Evolutionary conservation across 108 stramenopile species (phyloP).

Genomic region (Pseudonitzschia multiseries): DNA sequence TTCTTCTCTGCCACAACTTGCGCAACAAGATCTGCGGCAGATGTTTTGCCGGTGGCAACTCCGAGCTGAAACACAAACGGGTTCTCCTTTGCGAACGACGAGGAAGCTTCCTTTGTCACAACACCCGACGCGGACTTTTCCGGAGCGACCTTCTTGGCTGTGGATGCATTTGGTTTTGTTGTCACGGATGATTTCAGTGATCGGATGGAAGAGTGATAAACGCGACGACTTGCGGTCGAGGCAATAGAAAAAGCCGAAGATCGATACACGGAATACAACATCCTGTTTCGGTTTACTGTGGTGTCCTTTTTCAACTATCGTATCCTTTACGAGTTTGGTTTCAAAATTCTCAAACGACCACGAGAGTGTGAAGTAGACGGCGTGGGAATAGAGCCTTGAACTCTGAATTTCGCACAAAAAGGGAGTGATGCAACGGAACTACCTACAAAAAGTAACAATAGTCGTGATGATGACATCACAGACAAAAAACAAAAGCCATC

Average conservation of each 20-base stretch:
- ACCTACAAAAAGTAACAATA: no score
- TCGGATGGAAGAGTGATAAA: slow-evolving; percentile 25
- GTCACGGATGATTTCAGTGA: slow-evolving; percentile 24
- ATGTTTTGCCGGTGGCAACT: slow-evolving; percentile 81
- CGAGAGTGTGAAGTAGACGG: no score
- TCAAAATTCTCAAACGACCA: no score
- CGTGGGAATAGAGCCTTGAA: no score
- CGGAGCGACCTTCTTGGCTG: not conserved
- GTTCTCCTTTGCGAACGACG: slow-evolving; percentile 60
- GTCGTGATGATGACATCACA: not conserved
- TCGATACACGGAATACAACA: slow-evolving; percentile 29
- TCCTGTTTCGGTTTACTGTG: not conserved
- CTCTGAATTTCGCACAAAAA: not conserved
- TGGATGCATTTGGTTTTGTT: slow-evolving; percentile 15
- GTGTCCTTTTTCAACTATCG: not conserved
- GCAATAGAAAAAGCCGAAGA: slow-evolving; percentile 22
- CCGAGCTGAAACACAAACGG: slow-evolving; percentile 82
- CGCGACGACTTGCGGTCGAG: slow-evolving; percentile 29
- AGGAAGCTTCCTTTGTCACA: not conserved
- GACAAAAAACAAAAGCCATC: not conserved
- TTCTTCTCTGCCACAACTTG: slow-evolving; percentile 82
- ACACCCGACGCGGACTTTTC: slow-evolving; percentile 4
- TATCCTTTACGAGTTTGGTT: no score
- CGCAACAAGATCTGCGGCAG: slow-evolving; percentile 77
- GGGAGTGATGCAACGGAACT: no score